Base-by-base conservation (phyloP, 768 basidiomycete genomes). In the Mycena floridula region DNA sequence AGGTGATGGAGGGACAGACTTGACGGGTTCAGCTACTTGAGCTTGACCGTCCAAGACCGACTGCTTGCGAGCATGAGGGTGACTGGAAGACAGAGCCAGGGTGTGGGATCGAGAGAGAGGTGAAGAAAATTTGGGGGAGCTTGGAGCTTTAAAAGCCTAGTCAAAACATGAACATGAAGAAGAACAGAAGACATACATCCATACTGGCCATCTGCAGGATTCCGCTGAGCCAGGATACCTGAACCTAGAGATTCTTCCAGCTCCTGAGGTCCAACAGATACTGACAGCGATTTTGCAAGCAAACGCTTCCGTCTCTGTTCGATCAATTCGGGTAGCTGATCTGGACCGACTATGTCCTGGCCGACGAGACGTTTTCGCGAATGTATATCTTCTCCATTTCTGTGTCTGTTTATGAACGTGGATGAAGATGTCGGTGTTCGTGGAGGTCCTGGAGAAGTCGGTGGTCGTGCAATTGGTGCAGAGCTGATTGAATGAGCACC, bases 401-500 rank as follows among this genome's bases (percentile, higher is more conserved):
- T n/a, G n/a, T n/a, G 6, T 43, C 23, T 3, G 15, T 42, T 4
- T 5, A 3, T 6, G 15, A 25, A 4, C 23, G 40, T 13, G 15
- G 25, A n/a, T 11, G 60, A 48, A 3, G 62, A 51, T 11, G 66
- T 63, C 21, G 73, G 69, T 16, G 65, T 67, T 42, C 70, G 62
- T 25, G 69, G 70, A 1, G 77, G 74, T 8, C 87, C 85, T 15
- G 89, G 86, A 3, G 86, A 89, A 2, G 89, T 91, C 0, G 89
- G 89, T 0, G 89, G 89, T 45, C 83, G 74, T 4, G 89, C 79
- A 36, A 91, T 67, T 0, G 87, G 87, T 1, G 85, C 89, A 41
- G 85, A 86, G 56, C 85, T 89, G 54, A 91, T 81, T 0, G 87
- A 89, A 59, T 91, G 89, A 0, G 79, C 80, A 8, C 78, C 78